Percentiles rank a stretch among this genome's conserved stretches.
Evolutionary conservation across 108 stramenopile species (phyloP).

Genomic region (Nannochloropsis salina): DNA sequence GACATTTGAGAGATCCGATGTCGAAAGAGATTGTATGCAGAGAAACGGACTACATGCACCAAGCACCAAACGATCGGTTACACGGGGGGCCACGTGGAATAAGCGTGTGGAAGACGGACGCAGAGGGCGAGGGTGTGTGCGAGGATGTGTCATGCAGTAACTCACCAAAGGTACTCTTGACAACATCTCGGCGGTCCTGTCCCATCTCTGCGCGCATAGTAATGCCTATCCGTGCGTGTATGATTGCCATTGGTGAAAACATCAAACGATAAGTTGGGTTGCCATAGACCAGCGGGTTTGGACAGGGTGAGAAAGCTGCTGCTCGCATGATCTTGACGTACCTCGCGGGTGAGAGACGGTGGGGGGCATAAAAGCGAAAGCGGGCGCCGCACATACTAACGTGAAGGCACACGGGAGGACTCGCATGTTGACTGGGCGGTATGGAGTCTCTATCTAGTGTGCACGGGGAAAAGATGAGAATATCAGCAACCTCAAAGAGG

Average conservation of each 20-base stretch:
- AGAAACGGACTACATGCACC: background rate
- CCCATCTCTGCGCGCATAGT: background rate
- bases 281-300: background rate
- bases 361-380: background rate
- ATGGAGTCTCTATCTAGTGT: background rate
- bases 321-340: background rate
- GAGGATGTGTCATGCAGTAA: background rate
- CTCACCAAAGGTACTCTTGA: slow-evolving; percentile 8
- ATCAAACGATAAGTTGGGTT: background rate
- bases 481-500: background rate
- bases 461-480: background rate
- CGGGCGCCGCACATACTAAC: background rate
- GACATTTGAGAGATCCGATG: background rate
- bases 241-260: background rate
- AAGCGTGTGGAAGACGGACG: no score
- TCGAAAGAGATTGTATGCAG: background rate
- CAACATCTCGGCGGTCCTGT: background rate
- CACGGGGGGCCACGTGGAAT: no score
- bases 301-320: background rate
- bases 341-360: background rate
- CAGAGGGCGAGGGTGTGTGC: background rate
- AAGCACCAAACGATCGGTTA: background rate
- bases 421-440: background rate
- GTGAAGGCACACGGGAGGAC: background rate
- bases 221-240: background rate